Conservation (phyloP, 2,329 filamentous ascomycete genomes). For the Microdochium trichocladiopsis region DNA sequence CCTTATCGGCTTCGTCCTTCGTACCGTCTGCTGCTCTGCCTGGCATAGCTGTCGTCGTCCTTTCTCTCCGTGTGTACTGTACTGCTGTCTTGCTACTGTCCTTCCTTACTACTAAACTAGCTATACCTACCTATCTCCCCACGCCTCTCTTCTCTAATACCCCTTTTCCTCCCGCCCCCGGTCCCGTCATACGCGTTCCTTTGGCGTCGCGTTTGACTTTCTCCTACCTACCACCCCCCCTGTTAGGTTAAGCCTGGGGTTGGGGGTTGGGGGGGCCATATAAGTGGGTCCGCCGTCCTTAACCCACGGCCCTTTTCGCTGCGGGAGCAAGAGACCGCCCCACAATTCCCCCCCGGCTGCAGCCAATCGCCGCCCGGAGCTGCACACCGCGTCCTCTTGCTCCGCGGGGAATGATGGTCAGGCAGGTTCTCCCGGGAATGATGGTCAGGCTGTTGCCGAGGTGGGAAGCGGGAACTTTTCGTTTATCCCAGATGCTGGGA, state of each 20-base stretch:
- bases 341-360: not conserved
- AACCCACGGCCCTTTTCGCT: not conserved
- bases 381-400: not conserved
- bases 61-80: not conserved
- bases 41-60: not conserved
- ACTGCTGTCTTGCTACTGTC: not conserved
- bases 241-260: not conserved
- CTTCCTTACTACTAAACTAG: not conserved
- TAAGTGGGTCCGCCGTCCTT: not conserved
- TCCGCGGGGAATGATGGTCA: not conserved
- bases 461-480: constrained; percentile 49
- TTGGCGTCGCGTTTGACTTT: not conserved
- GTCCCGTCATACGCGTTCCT: not conserved
- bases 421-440: too few species aligned
- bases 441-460: constrained; percentile 55
- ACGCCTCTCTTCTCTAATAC: not conserved
- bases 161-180: too few species aligned
- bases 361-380: not conserved
- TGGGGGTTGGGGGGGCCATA: too few species aligned
- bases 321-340: not conserved
- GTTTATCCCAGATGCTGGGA: constrained; percentile 55
- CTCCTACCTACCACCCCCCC: not conserved
- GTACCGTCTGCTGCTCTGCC: not conserved
- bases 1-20: not conserved
- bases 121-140: not conserved